Percentiles rank a stretch among this genome's conserved stretches.
These are phyloP conservation scores for Brassica nigra DNA, from an alignment of 345 rosid genomes.

Conservation along the genomic window DNA sequence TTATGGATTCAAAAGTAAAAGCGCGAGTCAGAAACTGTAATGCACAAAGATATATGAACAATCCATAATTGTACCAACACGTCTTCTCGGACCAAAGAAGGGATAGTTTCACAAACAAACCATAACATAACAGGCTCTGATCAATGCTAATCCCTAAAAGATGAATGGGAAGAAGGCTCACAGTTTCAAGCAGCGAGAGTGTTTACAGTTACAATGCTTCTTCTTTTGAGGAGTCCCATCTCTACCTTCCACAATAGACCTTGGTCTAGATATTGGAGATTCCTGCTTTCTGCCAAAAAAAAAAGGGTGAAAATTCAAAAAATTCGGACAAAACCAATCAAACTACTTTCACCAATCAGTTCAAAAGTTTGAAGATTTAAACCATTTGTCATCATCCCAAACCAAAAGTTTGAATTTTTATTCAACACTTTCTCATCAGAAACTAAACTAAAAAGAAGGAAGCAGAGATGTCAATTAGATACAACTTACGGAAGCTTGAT, in stretches of 20 bases:
- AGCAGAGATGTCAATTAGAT: neutral
- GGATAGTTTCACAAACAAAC: neutral
- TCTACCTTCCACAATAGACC: conserved; percentile 65
- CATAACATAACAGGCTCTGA: neutral
- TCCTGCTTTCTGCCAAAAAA: conserved; percentile 65
- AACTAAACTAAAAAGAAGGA: neutral
- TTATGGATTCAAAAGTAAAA: neutral
- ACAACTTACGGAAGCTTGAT: conserved; percentile 58
- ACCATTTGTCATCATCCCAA: neutral
- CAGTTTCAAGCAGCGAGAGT: conserved; percentile 97
- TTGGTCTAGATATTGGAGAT: conserved; percentile 75
- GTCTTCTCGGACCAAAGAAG: too few species aligned
- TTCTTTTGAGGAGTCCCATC: conserved; percentile 94
- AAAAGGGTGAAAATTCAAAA: conserved; percentile 3
- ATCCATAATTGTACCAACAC: too few species aligned
- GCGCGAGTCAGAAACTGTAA: neutral
- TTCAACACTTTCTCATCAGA: neutral
- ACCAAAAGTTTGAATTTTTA: conserved; percentile 19
- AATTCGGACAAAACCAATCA: neutral
- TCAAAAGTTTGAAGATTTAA: neutral
- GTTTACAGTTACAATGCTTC: conserved; percentile 96
- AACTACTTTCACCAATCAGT: conserved; percentile 10
- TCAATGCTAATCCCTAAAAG: neutral
- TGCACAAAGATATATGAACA: neutral
- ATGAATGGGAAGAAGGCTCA: conserved; percentile 44